Evolutionary conservation across 345 rosid genomes (phyloP), one percentile per base, ranked within the genome.

Genomic region (Salix arbutifolia): DNA sequence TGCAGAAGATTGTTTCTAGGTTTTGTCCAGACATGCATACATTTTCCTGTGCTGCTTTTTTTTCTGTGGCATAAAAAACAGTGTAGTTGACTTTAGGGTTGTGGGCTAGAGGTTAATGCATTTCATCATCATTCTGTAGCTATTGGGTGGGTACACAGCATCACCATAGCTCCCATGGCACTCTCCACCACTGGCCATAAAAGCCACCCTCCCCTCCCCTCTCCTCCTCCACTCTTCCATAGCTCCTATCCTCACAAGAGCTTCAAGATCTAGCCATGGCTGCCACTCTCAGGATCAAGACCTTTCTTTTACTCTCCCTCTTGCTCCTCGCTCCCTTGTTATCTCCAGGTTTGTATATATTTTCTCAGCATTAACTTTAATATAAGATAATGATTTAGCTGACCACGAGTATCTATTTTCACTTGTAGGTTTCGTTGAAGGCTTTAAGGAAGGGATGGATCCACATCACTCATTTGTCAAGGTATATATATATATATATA

Each of bases 111-210:
- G 37, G 77, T 25, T 65, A 79, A 75, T 81, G 90, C 84, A 80
- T 69, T 65, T 79, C 82, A 76, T 84, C 79, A 82, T 85, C 83
- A 80, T 81, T 78, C 78, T 80, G 81, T 74, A 85, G 88, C 81
- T 69, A 69, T 67, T 83, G 82, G 80, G 91, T 85, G 87, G 85
- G 84, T 75, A 77, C 85, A 80, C 84, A 79, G 80, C 72, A 23
- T 77, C 78, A 44, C 65, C 50, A 58, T 35, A 40, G 72, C 82
- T 76, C 77, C 72, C 74, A 67, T 40, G 18, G 61, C 83, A 76
- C 33, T 82, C 65, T 42, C 74, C 4, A 10, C 77, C 87, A 35
- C 80, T 46, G 28, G 16, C 72, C 69, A 77, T 56, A 83, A 79
- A 79, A 71, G 73, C 71, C 60, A 19, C 12, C 67, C 76, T 25